Percentiles rank a stretch among this genome's conserved stretches.
phyloP scores from a whole-genome alignment of 176 grass and related monocot genomes.

The Dactylis glomerata region DNA sequence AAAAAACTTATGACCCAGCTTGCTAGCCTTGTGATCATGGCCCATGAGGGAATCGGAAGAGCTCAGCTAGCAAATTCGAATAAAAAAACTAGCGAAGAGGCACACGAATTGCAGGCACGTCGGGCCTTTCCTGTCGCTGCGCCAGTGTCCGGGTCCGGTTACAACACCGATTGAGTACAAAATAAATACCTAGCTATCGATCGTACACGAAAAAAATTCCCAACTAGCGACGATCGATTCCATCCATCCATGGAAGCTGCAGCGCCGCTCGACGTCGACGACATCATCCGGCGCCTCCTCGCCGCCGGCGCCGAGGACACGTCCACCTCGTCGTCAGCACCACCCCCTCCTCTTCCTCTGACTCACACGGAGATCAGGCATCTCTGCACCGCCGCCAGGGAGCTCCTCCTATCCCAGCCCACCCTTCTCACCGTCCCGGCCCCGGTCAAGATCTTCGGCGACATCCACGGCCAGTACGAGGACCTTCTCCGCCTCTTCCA shows the following conservation, averaged over 20 bases:
- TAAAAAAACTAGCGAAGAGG: too few species aligned
- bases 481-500: background rate
- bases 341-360: background rate
- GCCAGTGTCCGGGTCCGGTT: too few species aligned
- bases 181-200: too few species aligned
- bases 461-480: background rate
- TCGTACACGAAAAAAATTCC: too few species aligned
- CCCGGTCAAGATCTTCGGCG: background rate
- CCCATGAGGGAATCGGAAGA: too few species aligned
- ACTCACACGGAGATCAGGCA: background rate
- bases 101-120: too few species aligned
- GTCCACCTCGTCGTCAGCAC: background rate
- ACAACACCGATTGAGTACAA: too few species aligned
- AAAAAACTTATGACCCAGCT: too few species aligned
- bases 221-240: background rate
- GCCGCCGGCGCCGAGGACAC: background rate
- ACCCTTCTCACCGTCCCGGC: background rate
- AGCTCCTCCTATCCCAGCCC: too few species aligned
- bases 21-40: too few species aligned
- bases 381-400: background rate
- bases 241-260: background rate
- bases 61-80: too few species aligned
- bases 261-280: background rate
- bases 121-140: too few species aligned
- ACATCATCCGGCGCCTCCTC: background rate